phyloP scores from a whole-genome alignment of 2,329 filamentous ascomycete genomes.

The Ophiostoma montium region DNA sequence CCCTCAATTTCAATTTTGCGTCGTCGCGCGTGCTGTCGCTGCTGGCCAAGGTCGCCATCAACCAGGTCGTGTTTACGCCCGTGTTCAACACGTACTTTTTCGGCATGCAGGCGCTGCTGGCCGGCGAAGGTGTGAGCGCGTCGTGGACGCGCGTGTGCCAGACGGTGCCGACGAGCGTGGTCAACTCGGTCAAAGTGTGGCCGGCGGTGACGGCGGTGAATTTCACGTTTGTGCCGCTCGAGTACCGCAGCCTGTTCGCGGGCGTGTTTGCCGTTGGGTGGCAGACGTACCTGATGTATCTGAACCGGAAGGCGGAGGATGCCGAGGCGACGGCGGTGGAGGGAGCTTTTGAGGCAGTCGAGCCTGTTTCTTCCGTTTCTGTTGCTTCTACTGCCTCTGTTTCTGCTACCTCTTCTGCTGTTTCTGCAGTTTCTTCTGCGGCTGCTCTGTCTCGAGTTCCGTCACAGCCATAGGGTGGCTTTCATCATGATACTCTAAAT shows the following conservation, averaged over 20 bases:
- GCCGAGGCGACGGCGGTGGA: constrained; percentile 29
- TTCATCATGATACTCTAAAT: not conserved
- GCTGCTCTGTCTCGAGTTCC: not conserved
- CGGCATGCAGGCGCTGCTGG: constrained; percentile 59
- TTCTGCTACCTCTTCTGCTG: not conserved
- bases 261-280: constrained; percentile 72
- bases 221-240: constrained; percentile 68
- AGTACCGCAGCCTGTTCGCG: constrained; percentile 69
- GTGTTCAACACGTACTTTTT: constrained; percentile 77
- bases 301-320: constrained; percentile 61
- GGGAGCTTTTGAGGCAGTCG: too few relatives aligned
- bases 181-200: constrained; percentile 80
- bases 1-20: constrained; percentile 75
- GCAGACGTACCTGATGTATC: constrained; percentile 78
- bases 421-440: not conserved
- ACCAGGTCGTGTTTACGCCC: constrained; percentile 70
- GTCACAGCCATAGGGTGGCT: not conserved
- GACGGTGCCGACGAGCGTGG: constrained; percentile 62
- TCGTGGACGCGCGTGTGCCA: constrained; percentile 56
- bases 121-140: constrained; percentile 50
- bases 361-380: not conserved
- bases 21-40: constrained; percentile 56
- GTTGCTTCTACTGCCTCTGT: too few relatives aligned
- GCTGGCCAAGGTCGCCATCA: constrained; percentile 62
- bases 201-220: constrained; percentile 74